phyloP scores from a whole-genome alignment of 176 grass and related monocot genomes.

The Pontederia crassipes region DNA sequence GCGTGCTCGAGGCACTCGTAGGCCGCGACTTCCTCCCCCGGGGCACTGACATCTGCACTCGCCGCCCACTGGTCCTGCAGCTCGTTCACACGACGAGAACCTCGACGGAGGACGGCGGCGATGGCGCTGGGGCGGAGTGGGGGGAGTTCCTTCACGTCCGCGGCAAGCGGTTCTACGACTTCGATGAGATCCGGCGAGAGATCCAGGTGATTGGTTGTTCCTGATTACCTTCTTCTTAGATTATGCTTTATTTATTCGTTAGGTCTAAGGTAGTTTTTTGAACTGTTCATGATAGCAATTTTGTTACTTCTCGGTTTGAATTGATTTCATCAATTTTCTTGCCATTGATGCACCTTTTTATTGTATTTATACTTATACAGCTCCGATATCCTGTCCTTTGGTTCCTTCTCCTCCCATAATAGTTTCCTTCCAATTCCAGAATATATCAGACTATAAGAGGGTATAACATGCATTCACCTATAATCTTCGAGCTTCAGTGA shows the following conservation, averaged over 20 bases:
- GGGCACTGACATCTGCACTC: conserved; percentile 70
- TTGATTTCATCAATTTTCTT: too few species aligned
- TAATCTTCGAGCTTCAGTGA: conserved; percentile 17
- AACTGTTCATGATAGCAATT: background rate
- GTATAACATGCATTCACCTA: conserved; percentile 1
- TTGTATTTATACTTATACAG: too few species aligned
- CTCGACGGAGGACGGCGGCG: background rate
- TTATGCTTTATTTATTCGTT: background rate
- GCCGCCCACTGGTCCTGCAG: conserved; percentile 76
- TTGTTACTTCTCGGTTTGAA: too few species aligned
- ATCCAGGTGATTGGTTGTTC: conserved; percentile 51
- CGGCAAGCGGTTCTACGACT: conserved; percentile 60
- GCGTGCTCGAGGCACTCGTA: conserved; percentile 82
- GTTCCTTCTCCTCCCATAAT: too few species aligned
- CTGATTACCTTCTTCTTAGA: background rate
- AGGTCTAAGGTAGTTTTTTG: background rate
- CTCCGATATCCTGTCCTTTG: too few species aligned
- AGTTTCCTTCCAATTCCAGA: too few species aligned
- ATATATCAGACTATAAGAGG: background rate
- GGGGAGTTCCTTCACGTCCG: conserved; percentile 74
- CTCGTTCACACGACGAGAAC: conserved; percentile 46
- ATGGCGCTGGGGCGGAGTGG: conserved; percentile 44
- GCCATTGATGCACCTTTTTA: too few species aligned
- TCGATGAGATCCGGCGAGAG: conserved; percentile 70
- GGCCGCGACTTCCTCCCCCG: conserved; percentile 83